phyloP scores from a whole-genome alignment of 345 rosid genomes.

The Arabis hirsuta region DNA sequence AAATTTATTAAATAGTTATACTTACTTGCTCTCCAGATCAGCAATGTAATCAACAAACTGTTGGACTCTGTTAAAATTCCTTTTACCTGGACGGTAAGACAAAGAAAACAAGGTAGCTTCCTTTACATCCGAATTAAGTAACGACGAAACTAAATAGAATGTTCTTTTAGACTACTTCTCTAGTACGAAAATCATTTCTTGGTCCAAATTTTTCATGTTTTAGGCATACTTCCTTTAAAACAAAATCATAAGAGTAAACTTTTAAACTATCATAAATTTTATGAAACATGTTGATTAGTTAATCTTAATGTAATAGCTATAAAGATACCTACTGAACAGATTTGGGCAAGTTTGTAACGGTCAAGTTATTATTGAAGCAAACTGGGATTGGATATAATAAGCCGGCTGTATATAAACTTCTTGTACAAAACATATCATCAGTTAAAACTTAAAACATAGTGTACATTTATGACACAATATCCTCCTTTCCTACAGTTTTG shows the following conservation, averaged over 20 bases:
- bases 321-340: slow-evolving; percentile 3
- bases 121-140: slow-evolving; percentile 1
- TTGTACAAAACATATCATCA: background rate
- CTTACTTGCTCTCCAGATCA: slow-evolving; percentile 77
- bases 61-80: slow-evolving; percentile 57
- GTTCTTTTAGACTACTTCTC: background rate
- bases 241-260: no score
- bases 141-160: background rate
- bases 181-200: background rate
- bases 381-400: background rate
- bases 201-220: background rate
- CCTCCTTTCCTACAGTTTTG: background rate
- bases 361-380: background rate
- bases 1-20: slow-evolving; percentile 8
- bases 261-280: background rate
- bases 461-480: background rate
- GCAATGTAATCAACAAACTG: slow-evolving; percentile 76
- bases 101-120: slow-evolving; percentile 16
- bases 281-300: background rate
- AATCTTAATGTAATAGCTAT: background rate
- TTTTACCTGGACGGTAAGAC: slow-evolving; percentile 49
- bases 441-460: background rate
- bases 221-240: background rate
- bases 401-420: slow-evolving; percentile 6
- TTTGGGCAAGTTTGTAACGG: background rate